Conservation (phyloP, 805 yeast genomes). For the Myxozyma lipomycoides region DNA sequence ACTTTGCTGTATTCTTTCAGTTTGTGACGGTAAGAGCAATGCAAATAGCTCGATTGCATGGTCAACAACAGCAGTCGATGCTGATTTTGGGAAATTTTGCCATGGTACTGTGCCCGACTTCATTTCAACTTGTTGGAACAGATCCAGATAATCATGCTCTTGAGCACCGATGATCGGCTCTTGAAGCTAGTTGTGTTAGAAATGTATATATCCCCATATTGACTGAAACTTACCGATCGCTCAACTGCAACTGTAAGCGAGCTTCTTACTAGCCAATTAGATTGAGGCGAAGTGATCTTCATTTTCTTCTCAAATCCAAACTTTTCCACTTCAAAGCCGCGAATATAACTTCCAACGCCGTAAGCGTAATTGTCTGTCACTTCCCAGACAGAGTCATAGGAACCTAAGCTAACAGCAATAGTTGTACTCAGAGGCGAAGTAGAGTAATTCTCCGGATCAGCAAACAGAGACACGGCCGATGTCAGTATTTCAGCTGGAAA, state of each 20-base stretch:
- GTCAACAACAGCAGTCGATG: constrained; percentile 59
- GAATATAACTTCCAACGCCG: constrained; percentile 45
- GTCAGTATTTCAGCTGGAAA: constrained; percentile 43
- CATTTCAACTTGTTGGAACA: constrained; percentile 15
- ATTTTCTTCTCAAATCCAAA: constrained; percentile 30
- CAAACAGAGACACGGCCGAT: constrained; percentile 34
- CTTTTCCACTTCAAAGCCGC: constrained; percentile 35
- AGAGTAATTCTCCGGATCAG: constrained; percentile 34
- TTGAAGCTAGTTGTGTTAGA: neutral
- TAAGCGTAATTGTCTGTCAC: constrained; percentile 41
- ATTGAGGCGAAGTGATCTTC: constrained; percentile 7
- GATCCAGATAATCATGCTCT: constrained; percentile 31
- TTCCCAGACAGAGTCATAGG: constrained; percentile 37
- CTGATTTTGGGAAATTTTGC: constrained; percentile 30
- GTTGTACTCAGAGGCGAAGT: constrained; percentile 31
- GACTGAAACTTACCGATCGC: constrained; percentile 5
- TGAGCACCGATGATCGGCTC: constrained; percentile 31
- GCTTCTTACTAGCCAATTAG: constrained; percentile 32
- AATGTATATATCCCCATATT: neutral
- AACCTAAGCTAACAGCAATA: constrained; percentile 33
- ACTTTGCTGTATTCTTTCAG: constrained; percentile 78
- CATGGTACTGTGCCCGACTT: constrained; percentile 16
- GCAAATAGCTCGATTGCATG: constrained; percentile 73
- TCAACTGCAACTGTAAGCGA: constrained; percentile 27
- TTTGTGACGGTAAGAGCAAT: constrained; percentile 62